Evolutionary conservation across 2,329 filamentous ascomycete genomes (phyloP).

Genomic region (Rhynchosporium agropyri): DNA sequence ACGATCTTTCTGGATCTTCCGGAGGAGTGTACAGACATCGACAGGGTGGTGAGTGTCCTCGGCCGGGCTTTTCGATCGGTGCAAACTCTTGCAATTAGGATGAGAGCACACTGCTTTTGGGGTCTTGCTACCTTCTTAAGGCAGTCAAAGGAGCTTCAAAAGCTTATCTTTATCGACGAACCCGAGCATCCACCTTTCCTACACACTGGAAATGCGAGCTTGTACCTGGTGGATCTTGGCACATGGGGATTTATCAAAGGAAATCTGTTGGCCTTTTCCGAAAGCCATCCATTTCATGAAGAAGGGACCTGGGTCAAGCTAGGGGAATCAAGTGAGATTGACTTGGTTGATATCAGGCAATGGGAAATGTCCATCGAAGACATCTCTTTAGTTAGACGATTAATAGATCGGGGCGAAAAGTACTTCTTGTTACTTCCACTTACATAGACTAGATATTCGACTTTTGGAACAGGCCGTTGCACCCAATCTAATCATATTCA

Average conservation of each 20-base stretch:
- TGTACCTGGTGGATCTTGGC: constrained; percentile 19
- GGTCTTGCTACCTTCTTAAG: constrained; percentile 13
- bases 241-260: constrained; percentile 19
- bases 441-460: neutral
- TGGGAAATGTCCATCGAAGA: constrained; percentile 19
- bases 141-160: constrained; percentile 13
- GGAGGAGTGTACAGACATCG: neutral
- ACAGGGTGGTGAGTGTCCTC: neutral
- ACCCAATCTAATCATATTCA: too few species aligned
- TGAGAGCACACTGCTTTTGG: constrained; percentile 14
- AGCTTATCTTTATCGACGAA: constrained; percentile 18
- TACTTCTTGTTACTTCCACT: constrained; percentile 20
- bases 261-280: constrained; percentile 12
- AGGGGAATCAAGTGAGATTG: constrained; percentile 10
- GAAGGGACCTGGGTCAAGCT: constrained; percentile 18
- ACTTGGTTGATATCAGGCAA: constrained; percentile 13
- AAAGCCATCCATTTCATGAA: constrained; percentile 11
- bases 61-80: neutral
- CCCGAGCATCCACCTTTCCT: constrained; percentile 10
- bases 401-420: constrained; percentile 15
- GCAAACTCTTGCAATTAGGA: constrained; percentile 9
- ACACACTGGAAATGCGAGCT: constrained; percentile 14
- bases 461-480: neutral
- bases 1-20: neutral
- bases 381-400: constrained; percentile 18